Evolutionary conservation across 139 green algal genomes (phyloP), one percentile per base, ranked within the genome.

Genomic region (Penium margaritaceum): DNA sequence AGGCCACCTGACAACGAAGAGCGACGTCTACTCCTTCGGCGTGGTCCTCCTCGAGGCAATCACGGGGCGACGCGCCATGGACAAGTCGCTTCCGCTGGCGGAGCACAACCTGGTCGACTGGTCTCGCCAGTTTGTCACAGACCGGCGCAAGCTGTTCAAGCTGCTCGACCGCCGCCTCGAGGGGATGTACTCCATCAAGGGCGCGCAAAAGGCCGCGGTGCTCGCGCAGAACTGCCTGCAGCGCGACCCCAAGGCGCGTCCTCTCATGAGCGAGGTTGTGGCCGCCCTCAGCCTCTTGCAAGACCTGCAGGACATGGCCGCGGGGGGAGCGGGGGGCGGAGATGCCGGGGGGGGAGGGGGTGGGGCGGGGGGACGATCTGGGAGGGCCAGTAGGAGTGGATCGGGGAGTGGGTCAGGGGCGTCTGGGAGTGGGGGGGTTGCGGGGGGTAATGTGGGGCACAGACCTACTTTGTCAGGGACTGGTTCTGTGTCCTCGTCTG

Each of bases 21-120:
- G 62, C 5, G 84, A 89, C 61, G 80, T 88, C 17, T 89, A 86
- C 66, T 63, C 64, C 38, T 85, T 85, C 67, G 85, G 85, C 1
- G 83, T 88, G 47, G 73, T 88, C 44, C 67, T 89, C 64, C 70
- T 88, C 71, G 83, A 89, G 72, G 67, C 88, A 46, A 61, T 89
- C 44, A 87, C 79, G 32, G 82, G 82, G 19, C n/a, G 34, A n/a
- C 36, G 24, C 2, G 57, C 70, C 34, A 70, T 77, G 70, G 61
- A 77, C 55, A 64, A 71, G 55, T 3, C 19, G 0, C 61, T 62
- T 14, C 57, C 70, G 15, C 32, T 17, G 2, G 55, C 24, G n/a
- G 27, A 77, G 55, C 57, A 70, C 29, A 77, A 30, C 32, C 70
- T 77, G 35, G 70, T 77, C 32, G 39, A 77, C 30, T 77, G 63